Conservation (phyloP, 2,329 filamentous ascomycete species). For the Diaporthe capsici region DNA sequence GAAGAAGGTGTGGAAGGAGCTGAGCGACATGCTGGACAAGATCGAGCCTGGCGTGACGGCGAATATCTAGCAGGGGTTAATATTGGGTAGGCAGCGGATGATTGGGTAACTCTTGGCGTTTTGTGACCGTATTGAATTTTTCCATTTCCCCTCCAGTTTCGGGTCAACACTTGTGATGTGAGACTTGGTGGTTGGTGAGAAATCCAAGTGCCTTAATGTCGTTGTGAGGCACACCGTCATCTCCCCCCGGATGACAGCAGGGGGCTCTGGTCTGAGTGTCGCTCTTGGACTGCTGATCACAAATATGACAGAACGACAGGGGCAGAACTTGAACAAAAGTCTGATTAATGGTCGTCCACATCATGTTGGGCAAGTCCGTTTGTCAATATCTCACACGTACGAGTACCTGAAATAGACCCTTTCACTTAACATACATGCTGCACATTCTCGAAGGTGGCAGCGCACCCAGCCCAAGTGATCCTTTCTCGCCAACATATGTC, state of each 20-base stretch:
- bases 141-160: background rate
- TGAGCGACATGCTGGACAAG: constrained; percentile 56
- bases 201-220: background rate
- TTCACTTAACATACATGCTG: background rate
- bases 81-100: background rate
- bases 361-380: background rate
- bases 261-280: background rate
- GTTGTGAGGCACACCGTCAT: background rate
- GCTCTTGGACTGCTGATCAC: background rate
- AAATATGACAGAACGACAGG: background rate
- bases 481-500: background rate
- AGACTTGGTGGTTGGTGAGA: background rate
- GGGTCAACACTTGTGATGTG: background rate
- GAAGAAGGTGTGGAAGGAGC: constrained; percentile 59
- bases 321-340: background rate
- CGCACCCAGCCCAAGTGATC: background rate
- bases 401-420: background rate
- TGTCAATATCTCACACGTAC: background rate
- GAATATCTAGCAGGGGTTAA: constrained; percentile 19
- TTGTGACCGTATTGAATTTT: background rate
- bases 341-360: too few relatives aligned
- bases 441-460: too few relatives aligned
- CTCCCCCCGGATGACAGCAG: background rate
- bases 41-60: constrained; percentile 54
- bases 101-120: too few relatives aligned